These are phyloP conservation scores for Solanum rostratum DNA, from an alignment of 257 asterid genomes.

Conservation along the genomic window DNA sequence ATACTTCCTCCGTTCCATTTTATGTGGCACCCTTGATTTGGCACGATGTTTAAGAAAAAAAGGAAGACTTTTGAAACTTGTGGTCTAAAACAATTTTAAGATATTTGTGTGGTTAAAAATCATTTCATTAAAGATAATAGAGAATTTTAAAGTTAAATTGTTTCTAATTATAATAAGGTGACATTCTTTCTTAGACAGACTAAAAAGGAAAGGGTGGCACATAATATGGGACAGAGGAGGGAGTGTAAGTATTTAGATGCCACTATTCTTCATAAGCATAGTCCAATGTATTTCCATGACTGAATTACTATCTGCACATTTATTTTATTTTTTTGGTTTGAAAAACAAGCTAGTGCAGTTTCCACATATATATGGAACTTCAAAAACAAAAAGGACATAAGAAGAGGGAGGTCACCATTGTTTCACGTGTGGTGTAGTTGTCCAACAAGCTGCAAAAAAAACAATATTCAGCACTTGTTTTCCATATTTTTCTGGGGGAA, in stretches of 20 bases:
- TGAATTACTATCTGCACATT: neutral
- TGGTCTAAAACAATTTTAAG: too few species aligned
- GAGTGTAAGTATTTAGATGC: neutral
- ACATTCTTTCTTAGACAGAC: too few species aligned
- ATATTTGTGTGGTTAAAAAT: too few species aligned
- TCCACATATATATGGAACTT: neutral
- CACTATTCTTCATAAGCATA: neutral
- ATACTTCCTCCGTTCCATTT: too few species aligned
- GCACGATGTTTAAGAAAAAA: too few species aligned
- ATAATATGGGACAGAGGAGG: too few species aligned
- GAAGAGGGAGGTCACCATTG: slow-evolving; percentile 44
- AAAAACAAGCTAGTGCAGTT: neutral
- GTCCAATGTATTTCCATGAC: neutral
- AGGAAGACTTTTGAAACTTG: too few species aligned
- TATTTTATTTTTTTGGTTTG: neutral
- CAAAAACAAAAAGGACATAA: neutral
- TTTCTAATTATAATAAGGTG: too few species aligned
- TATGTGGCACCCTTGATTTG: too few species aligned
- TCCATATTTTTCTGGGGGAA: neutral
- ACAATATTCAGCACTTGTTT: neutral
- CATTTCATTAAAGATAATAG: too few species aligned
- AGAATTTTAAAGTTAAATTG: too few species aligned
- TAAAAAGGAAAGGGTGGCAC: too few species aligned
- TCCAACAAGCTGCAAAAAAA: slow-evolving; percentile 85
- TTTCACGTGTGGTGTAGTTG: slow-evolving; percentile 57